These are phyloP conservation scores for Penicillium cataractarum DNA, from an alignment of 495 filamentous ascomycete genomes.

Conservation along the genomic window DNA sequence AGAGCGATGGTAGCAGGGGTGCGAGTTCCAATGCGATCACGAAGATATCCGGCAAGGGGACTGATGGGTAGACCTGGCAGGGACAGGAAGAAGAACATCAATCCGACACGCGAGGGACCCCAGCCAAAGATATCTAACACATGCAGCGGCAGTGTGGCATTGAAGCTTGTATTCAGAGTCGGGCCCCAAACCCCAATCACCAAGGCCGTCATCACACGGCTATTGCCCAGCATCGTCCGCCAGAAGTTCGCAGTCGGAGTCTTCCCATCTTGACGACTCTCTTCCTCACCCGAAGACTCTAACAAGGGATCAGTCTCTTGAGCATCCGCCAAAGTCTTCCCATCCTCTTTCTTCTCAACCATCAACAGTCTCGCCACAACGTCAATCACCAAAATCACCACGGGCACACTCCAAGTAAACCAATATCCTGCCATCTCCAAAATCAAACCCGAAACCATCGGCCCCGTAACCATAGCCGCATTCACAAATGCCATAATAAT, in stretches of 20 bases:
- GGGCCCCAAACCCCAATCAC: constrained; percentile 6
- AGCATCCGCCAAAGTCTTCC: neutral
- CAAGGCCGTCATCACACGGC: constrained; percentile 17
- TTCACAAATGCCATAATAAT: constrained; percentile 22
- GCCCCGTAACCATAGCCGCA: constrained; percentile 27
- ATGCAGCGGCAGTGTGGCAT: constrained; percentile 38
- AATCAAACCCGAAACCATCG: constrained; percentile 27
- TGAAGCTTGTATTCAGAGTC: constrained; percentile 21
- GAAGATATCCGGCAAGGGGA: constrained; percentile 31
- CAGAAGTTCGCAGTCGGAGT: constrained; percentile 13
- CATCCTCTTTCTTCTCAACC: constrained; percentile 18
- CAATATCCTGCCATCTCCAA: constrained; percentile 32
- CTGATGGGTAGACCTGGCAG: constrained; percentile 31
- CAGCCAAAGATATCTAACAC: constrained; percentile 36
- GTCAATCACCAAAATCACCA: constrained; percentile 27
- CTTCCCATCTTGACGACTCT: neutral
- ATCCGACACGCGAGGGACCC: constrained; percentile 30
- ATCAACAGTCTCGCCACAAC: constrained; percentile 29
- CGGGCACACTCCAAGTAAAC: constrained; percentile 26
- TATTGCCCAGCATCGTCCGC: constrained; percentile 19
- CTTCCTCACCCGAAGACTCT: neutral
- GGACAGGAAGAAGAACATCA: constrained; percentile 36
- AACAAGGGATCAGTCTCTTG: neutral
- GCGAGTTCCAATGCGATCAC: constrained; percentile 33
- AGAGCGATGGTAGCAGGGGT: constrained; percentile 31